Percentiles rank a stretch among this genome's conserved stretches.
Evolutionary conservation across 106 monocot genomes (phyloP).

Genomic region (Vanilla planifolia): DNA sequence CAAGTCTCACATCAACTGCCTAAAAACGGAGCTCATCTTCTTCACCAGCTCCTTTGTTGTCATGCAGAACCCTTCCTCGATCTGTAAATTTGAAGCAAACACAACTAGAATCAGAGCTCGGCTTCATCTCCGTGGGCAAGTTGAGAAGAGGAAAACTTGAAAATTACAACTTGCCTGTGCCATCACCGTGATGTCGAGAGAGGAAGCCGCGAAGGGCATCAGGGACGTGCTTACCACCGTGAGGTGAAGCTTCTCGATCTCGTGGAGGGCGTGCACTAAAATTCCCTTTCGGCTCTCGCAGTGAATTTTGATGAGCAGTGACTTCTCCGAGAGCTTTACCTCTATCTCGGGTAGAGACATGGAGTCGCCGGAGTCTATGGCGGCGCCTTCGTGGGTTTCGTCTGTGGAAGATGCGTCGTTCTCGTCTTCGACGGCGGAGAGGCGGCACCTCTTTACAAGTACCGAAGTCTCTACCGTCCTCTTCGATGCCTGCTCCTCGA

Average conservation of each 20-base stretch:
- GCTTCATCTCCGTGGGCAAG: no score
- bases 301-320: constrained; percentile 9
- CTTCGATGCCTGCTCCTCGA: constrained; percentile 9
- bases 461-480: constrained; percentile 6
- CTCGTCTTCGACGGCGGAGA: not conserved
- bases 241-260: constrained; percentile 11
- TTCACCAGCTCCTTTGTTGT: constrained; percentile 10
- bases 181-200: constrained; percentile 7
- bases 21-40: not conserved
- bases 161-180: constrained; percentile 7
- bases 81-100: not conserved
- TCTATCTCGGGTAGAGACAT: not conserved
- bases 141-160: no score
- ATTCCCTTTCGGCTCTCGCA: constrained; percentile 3
- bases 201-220: constrained; percentile 5
- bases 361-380: not conserved
- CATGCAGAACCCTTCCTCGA: constrained; percentile 11
- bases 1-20: constrained; percentile 2
- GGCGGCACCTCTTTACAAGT: constrained; percentile 1
- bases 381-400: no score
- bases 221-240: not conserved
- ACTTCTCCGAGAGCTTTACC: constrained; percentile 7
- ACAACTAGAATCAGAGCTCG: not conserved
- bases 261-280: not conserved
- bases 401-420: constrained; percentile 4